These are phyloP conservation scores for Parastagonospora nodorum DNA, from an alignment of 2,329 filamentous ascomycete genomes.

Conservation along the genomic window DNA sequence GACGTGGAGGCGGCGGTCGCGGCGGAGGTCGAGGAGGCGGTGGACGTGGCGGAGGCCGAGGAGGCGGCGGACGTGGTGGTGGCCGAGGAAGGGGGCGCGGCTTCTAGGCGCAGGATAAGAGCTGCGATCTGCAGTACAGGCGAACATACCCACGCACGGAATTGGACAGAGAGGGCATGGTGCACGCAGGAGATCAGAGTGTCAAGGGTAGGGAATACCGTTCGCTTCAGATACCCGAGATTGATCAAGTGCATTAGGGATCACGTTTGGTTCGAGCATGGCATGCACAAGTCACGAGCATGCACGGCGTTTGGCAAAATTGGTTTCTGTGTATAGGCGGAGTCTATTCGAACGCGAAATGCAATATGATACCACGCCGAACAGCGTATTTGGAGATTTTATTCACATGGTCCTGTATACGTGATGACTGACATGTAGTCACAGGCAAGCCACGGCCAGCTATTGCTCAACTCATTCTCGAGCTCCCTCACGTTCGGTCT, in stretches of 20 bases:
- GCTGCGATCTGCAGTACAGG: conserved; percentile 7
- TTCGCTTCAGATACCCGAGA: conserved; percentile 17
- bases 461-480: neutral
- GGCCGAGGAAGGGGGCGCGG: conserved; percentile 50
- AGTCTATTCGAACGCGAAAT: conserved; percentile 21
- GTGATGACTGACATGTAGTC: neutral
- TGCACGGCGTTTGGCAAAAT: conserved; percentile 26
- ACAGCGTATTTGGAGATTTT: neutral
- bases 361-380: conserved; percentile 33
- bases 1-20: conserved; percentile 55
- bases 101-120: conserved; percentile 18
- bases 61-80: conserved; percentile 48
- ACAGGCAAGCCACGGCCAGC: neutral
- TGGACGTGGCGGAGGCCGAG: conserved; percentile 46
- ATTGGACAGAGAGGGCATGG: conserved; percentile 1
- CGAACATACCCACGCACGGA: conserved; percentile 2
- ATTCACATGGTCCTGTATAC: neutral
- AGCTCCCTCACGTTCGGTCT: no score
- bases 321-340: conserved; percentile 21
- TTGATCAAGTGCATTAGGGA: conserved; percentile 28
- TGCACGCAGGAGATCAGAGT: conserved; percentile 8
- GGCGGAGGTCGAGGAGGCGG: conserved; percentile 48
- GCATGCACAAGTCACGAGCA: conserved; percentile 16
- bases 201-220: conserved; percentile 20
- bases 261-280: conserved; percentile 11